Evolutionary conservation across 148 eudicot species (phyloP).

Genomic region (Gaultheria prostrata): DNA sequence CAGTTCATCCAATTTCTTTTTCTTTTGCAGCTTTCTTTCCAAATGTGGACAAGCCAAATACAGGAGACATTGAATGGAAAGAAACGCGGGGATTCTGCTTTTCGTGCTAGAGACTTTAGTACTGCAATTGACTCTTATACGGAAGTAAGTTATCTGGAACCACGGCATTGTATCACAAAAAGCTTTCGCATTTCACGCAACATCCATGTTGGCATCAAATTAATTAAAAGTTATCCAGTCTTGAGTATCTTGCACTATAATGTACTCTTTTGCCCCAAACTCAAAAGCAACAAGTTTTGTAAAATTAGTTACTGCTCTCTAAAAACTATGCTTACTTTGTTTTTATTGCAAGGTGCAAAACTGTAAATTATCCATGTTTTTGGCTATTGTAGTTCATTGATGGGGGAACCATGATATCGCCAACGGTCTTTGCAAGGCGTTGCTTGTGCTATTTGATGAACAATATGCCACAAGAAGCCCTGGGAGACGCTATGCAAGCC

Average conservation of each 20-base stretch:
- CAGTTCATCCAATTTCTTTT: constrained; percentile 12
- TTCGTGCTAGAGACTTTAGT: constrained; percentile 58
- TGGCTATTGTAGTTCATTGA: constrained; percentile 44
- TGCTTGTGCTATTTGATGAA: constrained; percentile 55
- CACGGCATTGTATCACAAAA: background rate
- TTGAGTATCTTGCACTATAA: background rate
- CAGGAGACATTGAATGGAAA: constrained; percentile 62
- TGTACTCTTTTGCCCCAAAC: background rate
- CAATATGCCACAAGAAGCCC: constrained; percentile 61
- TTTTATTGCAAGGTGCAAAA: background rate
- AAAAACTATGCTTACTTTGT: background rate
- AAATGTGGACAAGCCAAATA: constrained; percentile 74
- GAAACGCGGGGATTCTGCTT: constrained; percentile 68
- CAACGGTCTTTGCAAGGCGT: constrained; percentile 57
- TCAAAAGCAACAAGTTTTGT: background rate
- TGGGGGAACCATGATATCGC: constrained; percentile 70
- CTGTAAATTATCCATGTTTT: background rate
- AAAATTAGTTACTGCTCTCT: background rate
- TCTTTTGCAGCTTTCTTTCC: constrained; percentile 65
- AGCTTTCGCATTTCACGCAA: background rate
- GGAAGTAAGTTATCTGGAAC: constrained; percentile 31
- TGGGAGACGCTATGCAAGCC: constrained; percentile 67
- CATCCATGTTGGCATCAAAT: background rate
- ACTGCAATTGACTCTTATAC: constrained; percentile 58
- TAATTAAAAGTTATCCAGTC: background rate